A percentile compares a stretch with the other conserved stretches of the same genome.
These are phyloP conservation scores for Plantago ovata DNA, from an alignment of 257 asterid species.

Conservation along the genomic window DNA sequence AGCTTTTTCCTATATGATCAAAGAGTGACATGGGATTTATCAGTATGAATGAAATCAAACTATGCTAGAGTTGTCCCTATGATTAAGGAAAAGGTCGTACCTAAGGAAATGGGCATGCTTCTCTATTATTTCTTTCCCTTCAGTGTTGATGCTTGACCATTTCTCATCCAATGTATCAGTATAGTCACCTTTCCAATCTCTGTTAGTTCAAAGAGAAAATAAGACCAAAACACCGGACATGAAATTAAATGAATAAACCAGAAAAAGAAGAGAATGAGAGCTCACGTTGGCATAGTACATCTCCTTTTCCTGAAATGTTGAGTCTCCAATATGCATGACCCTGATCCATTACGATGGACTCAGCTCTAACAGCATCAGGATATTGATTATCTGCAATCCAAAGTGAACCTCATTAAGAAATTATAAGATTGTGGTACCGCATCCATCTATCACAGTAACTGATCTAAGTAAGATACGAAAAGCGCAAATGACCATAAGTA, in stretches of 20 bases:
- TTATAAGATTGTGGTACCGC: background rate
- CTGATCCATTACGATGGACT: slow-evolving; percentile 34
- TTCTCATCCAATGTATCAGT: slow-evolving; percentile 26
- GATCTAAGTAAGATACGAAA: too few relatives aligned
- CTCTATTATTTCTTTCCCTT: slow-evolving; percentile 36
- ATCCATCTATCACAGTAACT: background rate
- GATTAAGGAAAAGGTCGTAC: slow-evolving; percentile 11
- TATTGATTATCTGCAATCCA: slow-evolving; percentile 32
- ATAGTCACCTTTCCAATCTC: slow-evolving; percentile 43
- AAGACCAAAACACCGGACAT: slow-evolving; percentile 10
- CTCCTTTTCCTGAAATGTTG: slow-evolving; percentile 32
- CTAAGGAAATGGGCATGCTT: slow-evolving; percentile 23
- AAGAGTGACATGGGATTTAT: too few relatives aligned
- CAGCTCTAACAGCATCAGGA: slow-evolving; percentile 46
- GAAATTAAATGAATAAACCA: too few relatives aligned
- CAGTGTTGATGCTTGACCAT: slow-evolving; percentile 32
- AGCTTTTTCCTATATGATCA: too few relatives aligned
- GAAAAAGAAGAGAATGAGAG: background rate
- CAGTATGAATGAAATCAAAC: background rate
- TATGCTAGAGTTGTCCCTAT: background rate
- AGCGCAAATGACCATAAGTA: too few relatives aligned
- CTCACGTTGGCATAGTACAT: slow-evolving; percentile 55
- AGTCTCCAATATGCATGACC: slow-evolving; percentile 65
- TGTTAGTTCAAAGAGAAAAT: slow-evolving; percentile 19
- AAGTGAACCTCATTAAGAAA: background rate